phyloP scores from a whole-genome alignment of 2,329 filamentous ascomycete species.

The Sarocladium brachiariae region DNA sequence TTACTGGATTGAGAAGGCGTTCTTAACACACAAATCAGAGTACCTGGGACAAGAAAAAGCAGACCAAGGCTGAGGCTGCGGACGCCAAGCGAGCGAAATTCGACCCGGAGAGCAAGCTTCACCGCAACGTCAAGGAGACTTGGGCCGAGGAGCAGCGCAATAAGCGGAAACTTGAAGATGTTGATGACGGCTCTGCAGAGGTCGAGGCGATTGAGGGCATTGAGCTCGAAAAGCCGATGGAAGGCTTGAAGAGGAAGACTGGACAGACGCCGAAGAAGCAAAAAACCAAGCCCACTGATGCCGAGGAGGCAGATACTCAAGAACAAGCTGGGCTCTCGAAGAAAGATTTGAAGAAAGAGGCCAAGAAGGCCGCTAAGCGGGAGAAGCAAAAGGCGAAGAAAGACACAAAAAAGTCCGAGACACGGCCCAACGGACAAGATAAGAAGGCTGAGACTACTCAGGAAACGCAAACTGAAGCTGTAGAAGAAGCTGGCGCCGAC shows the following conservation, averaged over 20 bases:
- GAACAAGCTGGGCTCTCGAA: constrained; percentile 43
- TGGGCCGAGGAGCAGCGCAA: constrained; percentile 73
- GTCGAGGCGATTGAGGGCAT: constrained; percentile 44
- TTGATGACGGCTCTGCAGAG: constrained; percentile 34
- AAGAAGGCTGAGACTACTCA: constrained; percentile 12
- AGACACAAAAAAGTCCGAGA: constrained; percentile 26
- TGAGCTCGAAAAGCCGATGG: constrained; percentile 53
- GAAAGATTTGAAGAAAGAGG: constrained; percentile 44
- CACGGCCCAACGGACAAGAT: constrained; percentile 15
- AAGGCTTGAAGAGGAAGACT: constrained; percentile 50
- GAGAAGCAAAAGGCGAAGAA: constrained; percentile 35
- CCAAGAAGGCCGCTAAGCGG: constrained; percentile 44
- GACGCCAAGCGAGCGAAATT: constrained; percentile 82
- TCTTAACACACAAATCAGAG: background rate
- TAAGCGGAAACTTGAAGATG: constrained; percentile 66
- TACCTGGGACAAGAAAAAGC: constrained; percentile 81
- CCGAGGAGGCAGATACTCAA: constrained; percentile 30
- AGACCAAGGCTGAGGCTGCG: constrained; percentile 82
- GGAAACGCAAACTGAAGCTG: constrained; percentile 7
- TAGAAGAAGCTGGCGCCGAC: constrained; percentile 13
- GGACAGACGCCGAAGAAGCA: constrained; percentile 40
- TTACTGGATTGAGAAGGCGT: background rate
- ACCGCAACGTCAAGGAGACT: constrained; percentile 81
- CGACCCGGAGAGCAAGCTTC: constrained; percentile 76
- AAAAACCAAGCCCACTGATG: constrained; percentile 20